Conservation (phyloP, 768 basidiomycete species). For the Piloderma croceum region DNA sequence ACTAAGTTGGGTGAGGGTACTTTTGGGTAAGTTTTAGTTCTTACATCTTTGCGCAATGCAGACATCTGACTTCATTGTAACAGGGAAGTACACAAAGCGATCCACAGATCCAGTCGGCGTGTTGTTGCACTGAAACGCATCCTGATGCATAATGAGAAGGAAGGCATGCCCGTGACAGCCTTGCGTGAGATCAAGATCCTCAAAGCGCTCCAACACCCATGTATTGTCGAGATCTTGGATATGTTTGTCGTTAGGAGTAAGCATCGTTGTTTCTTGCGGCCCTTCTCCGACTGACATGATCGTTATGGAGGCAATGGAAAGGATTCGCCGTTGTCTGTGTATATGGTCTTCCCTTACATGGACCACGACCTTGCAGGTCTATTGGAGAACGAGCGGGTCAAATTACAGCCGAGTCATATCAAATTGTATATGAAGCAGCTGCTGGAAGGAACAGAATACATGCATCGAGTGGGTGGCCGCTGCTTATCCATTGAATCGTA, state of each 20-base stretch:
- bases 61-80: slow-evolving; percentile 7
- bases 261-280: slow-evolving; percentile 19
- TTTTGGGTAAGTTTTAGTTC: slow-evolving; percentile 68
- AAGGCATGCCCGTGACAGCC: slow-evolving; percentile 96
- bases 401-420: slow-evolving; percentile 77
- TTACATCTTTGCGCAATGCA: slow-evolving; percentile 4
- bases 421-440: slow-evolving; percentile 96
- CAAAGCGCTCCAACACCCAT: slow-evolving; percentile 81
- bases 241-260: slow-evolving; percentile 85
- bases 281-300: slow-evolving; percentile 1
- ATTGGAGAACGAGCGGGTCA: slow-evolving; percentile 86
- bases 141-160: slow-evolving; percentile 93
- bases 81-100: slow-evolving; percentile 89
- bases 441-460: slow-evolving; percentile 92
- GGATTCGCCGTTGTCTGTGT: slow-evolving; percentile 72
- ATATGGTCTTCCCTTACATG: slow-evolving; percentile 99
- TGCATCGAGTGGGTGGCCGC: slow-evolving; percentile 69
- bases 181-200: slow-evolving; percentile 95
- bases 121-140: slow-evolving; percentile 90
- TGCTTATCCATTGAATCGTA: slow-evolving; percentile 2
- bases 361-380: slow-evolving; percentile 97
- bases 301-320: slow-evolving; percentile 54
- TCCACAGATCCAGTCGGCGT: slow-evolving; percentile 52
- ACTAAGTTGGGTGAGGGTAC: slow-evolving; percentile 95
- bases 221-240: slow-evolving; percentile 82